Evolutionary conservation across 1,284 basidiomycete genomes (phyloP).

Genomic region (Leccinum fallax): DNA sequence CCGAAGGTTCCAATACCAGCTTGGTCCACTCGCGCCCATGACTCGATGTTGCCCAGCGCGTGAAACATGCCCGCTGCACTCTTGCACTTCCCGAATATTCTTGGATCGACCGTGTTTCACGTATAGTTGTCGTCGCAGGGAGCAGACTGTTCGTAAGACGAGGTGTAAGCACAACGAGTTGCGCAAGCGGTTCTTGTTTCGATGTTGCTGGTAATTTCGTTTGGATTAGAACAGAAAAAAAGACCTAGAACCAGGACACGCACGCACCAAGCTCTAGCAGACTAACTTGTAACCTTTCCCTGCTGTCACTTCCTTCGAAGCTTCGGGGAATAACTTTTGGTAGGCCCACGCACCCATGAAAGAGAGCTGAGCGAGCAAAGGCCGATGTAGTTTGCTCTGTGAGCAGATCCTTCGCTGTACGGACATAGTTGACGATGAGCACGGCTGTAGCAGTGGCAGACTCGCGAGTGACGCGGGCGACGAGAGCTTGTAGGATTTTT

Average conservation of each 20-base stretch:
- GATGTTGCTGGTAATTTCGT: conserved; percentile 49
- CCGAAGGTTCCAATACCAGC: background rate
- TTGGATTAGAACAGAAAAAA: background rate
- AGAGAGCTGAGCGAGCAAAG: no score
- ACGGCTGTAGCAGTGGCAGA: no score
- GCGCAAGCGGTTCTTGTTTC: conserved; percentile 51
- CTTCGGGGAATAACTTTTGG: no score
- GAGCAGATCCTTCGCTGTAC: no score
- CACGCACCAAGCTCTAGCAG: conserved; percentile 52
- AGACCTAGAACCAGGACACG: conserved; percentile 33
- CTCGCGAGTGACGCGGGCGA: no score
- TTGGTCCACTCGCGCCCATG: background rate
- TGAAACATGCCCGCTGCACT: conserved; percentile 1
- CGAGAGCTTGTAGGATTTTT: no score
- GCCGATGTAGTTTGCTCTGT: no score
- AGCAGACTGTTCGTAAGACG: conserved; percentile 59
- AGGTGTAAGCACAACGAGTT: conserved; percentile 61
- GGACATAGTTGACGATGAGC: no score
- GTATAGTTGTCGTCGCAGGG: background rate
- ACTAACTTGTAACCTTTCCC: no score
- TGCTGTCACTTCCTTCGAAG: no score
- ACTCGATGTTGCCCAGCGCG: background rate
- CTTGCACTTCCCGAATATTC: background rate
- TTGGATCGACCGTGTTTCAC: conserved; percentile 1
- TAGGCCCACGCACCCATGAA: no score